Percentiles rank a stretch among this genome's conserved stretches.
Conservation (phyloP, 441 rosid species). For the Croton setiger region DNA sequence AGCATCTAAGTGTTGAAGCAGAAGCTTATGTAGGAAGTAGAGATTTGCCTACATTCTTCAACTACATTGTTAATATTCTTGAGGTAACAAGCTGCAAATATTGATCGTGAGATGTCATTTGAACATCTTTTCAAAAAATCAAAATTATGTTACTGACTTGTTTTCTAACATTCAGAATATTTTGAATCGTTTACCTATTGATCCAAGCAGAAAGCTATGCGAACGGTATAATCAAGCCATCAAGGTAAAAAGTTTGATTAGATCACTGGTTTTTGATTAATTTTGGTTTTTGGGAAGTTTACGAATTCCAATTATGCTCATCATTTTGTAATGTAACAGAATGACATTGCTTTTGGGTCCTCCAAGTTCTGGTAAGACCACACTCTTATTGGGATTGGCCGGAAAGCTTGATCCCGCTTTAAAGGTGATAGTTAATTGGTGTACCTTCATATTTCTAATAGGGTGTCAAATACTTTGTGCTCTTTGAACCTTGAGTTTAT, state of each 20-base stretch:
- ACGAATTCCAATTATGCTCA: background rate
- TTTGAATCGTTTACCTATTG: conserved; percentile 39
- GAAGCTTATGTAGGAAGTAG: conserved; percentile 66
- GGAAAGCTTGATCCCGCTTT: conserved; percentile 28
- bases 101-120: background rate
- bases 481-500: background rate
- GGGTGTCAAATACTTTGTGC: background rate
- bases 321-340: conserved; percentile 21
- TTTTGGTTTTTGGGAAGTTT: background rate
- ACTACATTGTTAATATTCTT: conserved; percentile 37
- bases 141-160: background rate
- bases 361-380: conserved; percentile 33
- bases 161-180: conserved; percentile 29
- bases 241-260: conserved; percentile 30
- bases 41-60: conserved; percentile 59
- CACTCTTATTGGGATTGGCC: conserved; percentile 27
- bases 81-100: conserved; percentile 34
- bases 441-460: background rate
- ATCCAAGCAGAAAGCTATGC: conserved; percentile 59
- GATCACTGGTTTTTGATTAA: background rate
- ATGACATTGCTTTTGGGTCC: conserved; percentile 53
- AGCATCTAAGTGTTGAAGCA: conserved; percentile 59
- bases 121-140: background rate
- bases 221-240: conserved; percentile 71
- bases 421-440: conserved; percentile 15